Evolutionary conservation across 2,329 filamentous ascomycete genomes (phyloP).

Genomic region (Paecilomyces fulvus): DNA sequence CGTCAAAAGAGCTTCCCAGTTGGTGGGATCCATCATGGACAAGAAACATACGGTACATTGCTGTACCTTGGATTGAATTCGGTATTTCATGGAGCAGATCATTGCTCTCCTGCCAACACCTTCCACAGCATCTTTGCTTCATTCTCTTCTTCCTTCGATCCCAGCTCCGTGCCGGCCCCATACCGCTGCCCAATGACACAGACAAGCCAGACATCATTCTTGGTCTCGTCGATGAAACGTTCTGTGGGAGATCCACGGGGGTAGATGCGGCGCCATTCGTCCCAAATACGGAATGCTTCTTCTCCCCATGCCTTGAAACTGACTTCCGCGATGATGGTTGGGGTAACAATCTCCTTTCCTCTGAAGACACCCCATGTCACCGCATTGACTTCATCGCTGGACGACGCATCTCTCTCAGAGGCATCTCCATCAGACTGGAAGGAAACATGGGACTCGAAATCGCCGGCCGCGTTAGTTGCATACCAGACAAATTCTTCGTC

Average conservation of each 20-base stretch:
- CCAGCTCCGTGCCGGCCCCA: conserved; percentile 31
- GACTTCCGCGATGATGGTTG: conserved; percentile 92
- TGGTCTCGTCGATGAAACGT: conserved; percentile 58
- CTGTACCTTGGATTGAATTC: background rate
- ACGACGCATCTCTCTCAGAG: background rate
- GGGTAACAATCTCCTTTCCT: conserved; percentile 90
- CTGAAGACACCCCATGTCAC: conserved; percentile 97
- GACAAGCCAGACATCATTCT: conserved; percentile 73
- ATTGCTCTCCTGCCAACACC: conserved; percentile 22
- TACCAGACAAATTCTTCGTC: conserved; percentile 74
- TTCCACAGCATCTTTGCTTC: conserved; percentile 34
- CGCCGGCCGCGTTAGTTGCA: conserved; percentile 68
- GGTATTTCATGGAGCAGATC: background rate
- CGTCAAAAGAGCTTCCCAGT: background rate
- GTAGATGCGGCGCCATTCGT: conserved; percentile 87
- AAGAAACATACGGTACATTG: background rate
- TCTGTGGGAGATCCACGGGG: conserved; percentile 63
- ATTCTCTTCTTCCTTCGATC: conserved; percentile 29
- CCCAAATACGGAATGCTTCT: conserved; percentile 93
- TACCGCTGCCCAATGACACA: conserved; percentile 51
- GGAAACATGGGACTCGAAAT: conserved; percentile 57
- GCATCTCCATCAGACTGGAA: conserved; percentile 14
- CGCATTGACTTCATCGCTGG: conserved; percentile 62
- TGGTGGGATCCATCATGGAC: background rate
- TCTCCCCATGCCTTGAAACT: conserved; percentile 91